Evolutionary conservation across 495 filamentous ascomycete genomes (phyloP), one percentile per base, ranked within the genome.

Genomic region (Chaetomium tenue): DNA sequence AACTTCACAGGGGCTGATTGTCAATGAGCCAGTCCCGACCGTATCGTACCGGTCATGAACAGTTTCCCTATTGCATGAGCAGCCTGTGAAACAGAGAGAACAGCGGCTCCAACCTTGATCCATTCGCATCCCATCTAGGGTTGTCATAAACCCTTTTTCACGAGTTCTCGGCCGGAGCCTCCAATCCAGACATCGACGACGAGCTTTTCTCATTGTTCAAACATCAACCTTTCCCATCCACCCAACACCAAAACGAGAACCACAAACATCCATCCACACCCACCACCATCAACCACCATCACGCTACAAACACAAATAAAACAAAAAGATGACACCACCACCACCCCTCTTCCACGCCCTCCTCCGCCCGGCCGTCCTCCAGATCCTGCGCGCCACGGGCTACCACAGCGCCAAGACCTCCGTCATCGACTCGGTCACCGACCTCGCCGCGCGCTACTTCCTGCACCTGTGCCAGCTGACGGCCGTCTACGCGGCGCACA

Each of bases 351-450:
- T 89, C 77, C 86, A 87, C 74, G 84, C 91, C 40, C 87, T 96
- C 68, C 83, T 96, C 26, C 88, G 90, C 25, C 92, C 92, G 2
- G 85, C 86, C 37, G 83, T 95, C 61, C 85, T 96, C 61, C 90
- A 94, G 67, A 92, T 94, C 71, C 85, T 97, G 39, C 90, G 92
- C 69, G 91, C 91, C 37, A 84, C 89, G 39, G 92, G 92, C 77
- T 96, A 92, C 75, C 88, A 93, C 68, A 76, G 85, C 8, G 88
- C 90, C 3, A 84, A 84, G 30, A 86, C 89, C 5, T 87, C 88
- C 0, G 91, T 92, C 20, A 77, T 95, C 18, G 92, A 97, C 75
- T 83, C 89, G 16, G 67, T 96, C 12, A 84, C 88, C 22, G 89
- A 94, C 69, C 77, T 97, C 9, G 84, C 90, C 0, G 86, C 84